Evolutionary conservation across 164 flowering plant genomes (phyloP).

Genomic region (Stephania cephalantha): DNA sequence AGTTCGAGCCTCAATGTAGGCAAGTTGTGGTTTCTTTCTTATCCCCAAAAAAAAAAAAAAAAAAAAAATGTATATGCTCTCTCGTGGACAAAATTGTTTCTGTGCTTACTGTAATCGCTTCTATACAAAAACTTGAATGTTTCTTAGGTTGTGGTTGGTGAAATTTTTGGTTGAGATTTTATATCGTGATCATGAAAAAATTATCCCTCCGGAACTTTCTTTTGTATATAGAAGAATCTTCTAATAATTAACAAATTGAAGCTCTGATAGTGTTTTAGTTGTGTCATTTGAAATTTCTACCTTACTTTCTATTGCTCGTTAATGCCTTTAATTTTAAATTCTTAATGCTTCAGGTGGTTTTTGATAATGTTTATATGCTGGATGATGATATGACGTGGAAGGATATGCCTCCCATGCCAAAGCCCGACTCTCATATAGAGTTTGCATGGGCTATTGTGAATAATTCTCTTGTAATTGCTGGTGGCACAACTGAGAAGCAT

Average conservation of each 20-base stretch:
- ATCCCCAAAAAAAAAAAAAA: no score
- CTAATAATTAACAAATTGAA: not conserved
- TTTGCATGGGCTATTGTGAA: constrained; percentile 79
- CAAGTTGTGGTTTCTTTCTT: no score
- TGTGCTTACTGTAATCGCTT: no score
- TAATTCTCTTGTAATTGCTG: constrained; percentile 67
- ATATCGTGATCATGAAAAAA: no score
- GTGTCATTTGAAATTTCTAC: not conserved
- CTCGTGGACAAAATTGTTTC: not conserved
- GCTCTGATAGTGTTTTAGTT: not conserved
- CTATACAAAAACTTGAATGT: no score
- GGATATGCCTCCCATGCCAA: constrained; percentile 75
- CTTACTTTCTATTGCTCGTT: not conserved
- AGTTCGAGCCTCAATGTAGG: no score
- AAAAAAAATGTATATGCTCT: not conserved
- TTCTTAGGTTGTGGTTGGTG: no score
- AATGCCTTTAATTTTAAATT: not conserved
- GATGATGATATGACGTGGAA: constrained; percentile 87
- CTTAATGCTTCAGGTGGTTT: constrained; percentile 48
- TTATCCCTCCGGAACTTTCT: no score
- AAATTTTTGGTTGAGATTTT: no score
- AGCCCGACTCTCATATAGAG: constrained; percentile 90
- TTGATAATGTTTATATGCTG: constrained; percentile 76
- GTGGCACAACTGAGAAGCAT: constrained; percentile 93
- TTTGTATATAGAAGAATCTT: not conserved